Base-by-base conservation (phyloP, 805 yeast species). In the Cyberlindnera lachancei region DNA sequence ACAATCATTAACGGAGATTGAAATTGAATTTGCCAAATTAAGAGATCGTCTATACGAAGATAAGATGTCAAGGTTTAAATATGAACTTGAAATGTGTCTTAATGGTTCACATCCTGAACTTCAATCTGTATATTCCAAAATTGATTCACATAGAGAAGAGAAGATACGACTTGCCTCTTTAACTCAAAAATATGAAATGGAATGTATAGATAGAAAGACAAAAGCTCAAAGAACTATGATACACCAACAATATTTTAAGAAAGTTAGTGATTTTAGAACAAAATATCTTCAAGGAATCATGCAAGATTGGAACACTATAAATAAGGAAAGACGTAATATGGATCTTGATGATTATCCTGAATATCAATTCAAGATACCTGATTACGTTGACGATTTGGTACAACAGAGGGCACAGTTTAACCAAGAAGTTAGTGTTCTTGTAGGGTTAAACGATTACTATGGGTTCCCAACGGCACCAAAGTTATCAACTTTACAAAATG, bases 91-190 rank as follows among this genome's bases (percentile, higher is more conserved):
- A 47, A 73, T 90, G 69, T 88, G 97, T 59, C 61, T 79, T 21
- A 80, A 79, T 41, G 96, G 96, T 10, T 73, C 86, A 15, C 98
- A 92, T 56, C 97, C 97, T 0, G 96, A 88, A 46, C 68, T 90
- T 34, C 70, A 83, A 23, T 68, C 73, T 29, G 80, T 82, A 33
- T 75, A 81, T 53, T 70, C 69, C 45, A 74, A 76, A 55, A 75
- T 92, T 31, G 82, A 80, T 37, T 71, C 73, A 26, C 76, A 80
- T 43, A 77, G 86, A 43, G 85, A 85, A 42, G 77, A 75, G 37
- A 80, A 78, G 53, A 60, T 87, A 17, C 63, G 53, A 18, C 59
- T 69, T 27, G 72, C 75, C 1, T 58, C 64, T 29, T 55, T 59
- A 35, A 59, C 61, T 26, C 77, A 75, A 40, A 67, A 69, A 41